Base-by-base conservation (phyloP, 176 grass and related monocot genomes). In the Oryza nivara region DNA sequence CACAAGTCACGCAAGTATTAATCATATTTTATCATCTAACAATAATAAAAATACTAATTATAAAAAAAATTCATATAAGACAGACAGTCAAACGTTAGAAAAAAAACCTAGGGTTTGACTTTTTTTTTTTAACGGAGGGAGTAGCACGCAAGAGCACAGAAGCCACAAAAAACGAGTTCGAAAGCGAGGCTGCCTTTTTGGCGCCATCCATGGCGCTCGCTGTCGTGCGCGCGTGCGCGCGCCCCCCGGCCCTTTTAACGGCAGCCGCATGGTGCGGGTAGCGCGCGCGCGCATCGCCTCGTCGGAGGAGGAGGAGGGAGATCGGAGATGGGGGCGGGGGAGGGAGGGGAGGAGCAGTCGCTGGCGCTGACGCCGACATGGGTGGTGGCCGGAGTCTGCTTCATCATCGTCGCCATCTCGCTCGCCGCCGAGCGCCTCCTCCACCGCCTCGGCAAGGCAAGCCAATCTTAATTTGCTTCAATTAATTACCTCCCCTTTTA, bases 381-480 rank as follows among this genome's bases (percentile, higher is more conserved):
- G 87, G 89, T 95, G 44, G 85, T 95, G 36, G 92, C 90, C 17
- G 48, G 16, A 20, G 82, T 95, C 7, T 92, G 92, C 70, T 75
- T 73, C 6, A 58, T 84, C n/a, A 95, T 94, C 70, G 85, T 94
- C 54, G 74, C 82, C 82, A 92, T 92, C 69, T 94, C 92, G 7
- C 90, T 95, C 65, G 30, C 69, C 16, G 78, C 76, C 3, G 92
- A 92, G 88, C 84, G 92, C 20, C 75, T 88, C 73, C 87, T 95
- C 85, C 92, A 92, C 87, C 84, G 79, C 58, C 90, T 95, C 45
- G 90, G 90, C 84, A 92, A 95, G 89, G 89, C 78, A 32, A 32
- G 30, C 30, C 30, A 32, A 32, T 32, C 30, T 32, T 28, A 28
- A 28, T 28, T 30, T 30, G 30, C 30, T 32, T 32, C 30, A 32